Percentiles rank a stretch among this genome's conserved stretches.
Conservation (phyloP, 768 basidiomycete species). For the Lactarius trivialis region DNA sequence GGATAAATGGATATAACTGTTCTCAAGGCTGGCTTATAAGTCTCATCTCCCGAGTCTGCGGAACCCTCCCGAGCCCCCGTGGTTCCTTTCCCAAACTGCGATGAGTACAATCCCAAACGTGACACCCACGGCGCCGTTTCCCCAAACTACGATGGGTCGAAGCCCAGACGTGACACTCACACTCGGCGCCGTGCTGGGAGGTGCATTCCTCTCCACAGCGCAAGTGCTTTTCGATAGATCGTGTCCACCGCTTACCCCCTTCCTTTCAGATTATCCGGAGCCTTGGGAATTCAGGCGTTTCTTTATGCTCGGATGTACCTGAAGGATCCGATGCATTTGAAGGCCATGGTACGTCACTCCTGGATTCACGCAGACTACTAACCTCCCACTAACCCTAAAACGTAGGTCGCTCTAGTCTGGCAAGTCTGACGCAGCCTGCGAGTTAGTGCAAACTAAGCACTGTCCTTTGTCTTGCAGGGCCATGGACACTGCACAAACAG, state of each 20-base stretch:
- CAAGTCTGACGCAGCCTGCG: background rate
- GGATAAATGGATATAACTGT: background rate
- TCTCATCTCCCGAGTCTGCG: background rate
- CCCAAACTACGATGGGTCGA: background rate
- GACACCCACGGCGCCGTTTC: background rate
- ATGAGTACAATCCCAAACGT: slow-evolving; percentile 9
- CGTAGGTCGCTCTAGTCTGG: slow-evolving; percentile 12
- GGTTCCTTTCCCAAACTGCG: background rate
- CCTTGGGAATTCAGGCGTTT: slow-evolving; percentile 6
- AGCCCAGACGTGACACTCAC: slow-evolving; percentile 14
- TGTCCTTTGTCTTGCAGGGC: background rate
- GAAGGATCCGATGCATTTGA: slow-evolving; percentile 4
- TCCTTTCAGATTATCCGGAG: slow-evolving; percentile 10
- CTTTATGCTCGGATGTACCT: slow-evolving; percentile 10
- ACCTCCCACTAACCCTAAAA: background rate
- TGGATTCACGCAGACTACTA: too few relatives aligned
- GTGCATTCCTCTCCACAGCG: slow-evolving; percentile 8
- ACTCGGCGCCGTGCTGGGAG: slow-evolving; percentile 8
- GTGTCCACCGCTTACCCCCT: background rate
- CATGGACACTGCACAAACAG: slow-evolving; percentile 9
- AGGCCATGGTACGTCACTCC: slow-evolving; percentile 9
- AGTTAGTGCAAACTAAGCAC: background rate
- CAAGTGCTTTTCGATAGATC: background rate
- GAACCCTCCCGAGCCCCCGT: background rate
- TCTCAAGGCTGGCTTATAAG: background rate